These are phyloP conservation scores for Hibiscus tridactylites DNA, from an alignment of 345 rosid species.

Conservation along the genomic window DNA sequence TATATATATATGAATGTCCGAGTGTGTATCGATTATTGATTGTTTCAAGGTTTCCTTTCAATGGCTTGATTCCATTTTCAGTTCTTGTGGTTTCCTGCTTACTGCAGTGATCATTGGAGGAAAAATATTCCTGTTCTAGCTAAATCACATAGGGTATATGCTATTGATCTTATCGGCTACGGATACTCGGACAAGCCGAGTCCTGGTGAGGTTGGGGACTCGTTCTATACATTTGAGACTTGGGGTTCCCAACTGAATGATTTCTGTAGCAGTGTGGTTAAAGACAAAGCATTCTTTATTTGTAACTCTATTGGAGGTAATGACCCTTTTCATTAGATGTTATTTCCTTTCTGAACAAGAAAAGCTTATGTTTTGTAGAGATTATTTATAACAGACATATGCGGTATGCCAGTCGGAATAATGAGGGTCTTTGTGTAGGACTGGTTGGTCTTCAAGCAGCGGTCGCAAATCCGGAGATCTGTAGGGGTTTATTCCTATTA, in stretches of 20 bases:
- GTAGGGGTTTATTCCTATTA: conserved; percentile 58
- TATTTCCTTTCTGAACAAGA: background rate
- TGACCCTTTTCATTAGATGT: conserved; percentile 4
- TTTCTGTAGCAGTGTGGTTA: conserved; percentile 56
- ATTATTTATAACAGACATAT: background rate
- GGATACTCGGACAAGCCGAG: conserved; percentile 92
- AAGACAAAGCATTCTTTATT: conserved; percentile 73
- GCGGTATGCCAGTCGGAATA: background rate
- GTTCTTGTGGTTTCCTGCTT: conserved; percentile 1
- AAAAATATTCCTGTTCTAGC: conserved; percentile 77
- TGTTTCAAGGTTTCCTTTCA: background rate
- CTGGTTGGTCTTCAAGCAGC: conserved; percentile 94
- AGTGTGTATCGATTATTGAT: background rate
- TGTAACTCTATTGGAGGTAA: conserved; percentile 97
- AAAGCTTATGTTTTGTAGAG: background rate
- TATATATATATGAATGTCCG: background rate
- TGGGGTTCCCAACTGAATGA: conserved; percentile 83
- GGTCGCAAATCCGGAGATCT: conserved; percentile 51
- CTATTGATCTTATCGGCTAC: conserved; percentile 87
- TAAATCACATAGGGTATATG: conserved; percentile 28
- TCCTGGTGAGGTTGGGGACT: conserved; percentile 52
- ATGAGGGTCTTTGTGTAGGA: conserved; percentile 34
- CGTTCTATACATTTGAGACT: conserved; percentile 79
- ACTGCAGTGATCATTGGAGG: conserved; percentile 75
- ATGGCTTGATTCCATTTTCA: background rate